A percentile compares a stretch with the other conserved stretches of the same genome.
phyloP scores from a whole-genome alignment of 2,329 filamentous ascomycete species.

The Hymenoscyphus scutula region DNA sequence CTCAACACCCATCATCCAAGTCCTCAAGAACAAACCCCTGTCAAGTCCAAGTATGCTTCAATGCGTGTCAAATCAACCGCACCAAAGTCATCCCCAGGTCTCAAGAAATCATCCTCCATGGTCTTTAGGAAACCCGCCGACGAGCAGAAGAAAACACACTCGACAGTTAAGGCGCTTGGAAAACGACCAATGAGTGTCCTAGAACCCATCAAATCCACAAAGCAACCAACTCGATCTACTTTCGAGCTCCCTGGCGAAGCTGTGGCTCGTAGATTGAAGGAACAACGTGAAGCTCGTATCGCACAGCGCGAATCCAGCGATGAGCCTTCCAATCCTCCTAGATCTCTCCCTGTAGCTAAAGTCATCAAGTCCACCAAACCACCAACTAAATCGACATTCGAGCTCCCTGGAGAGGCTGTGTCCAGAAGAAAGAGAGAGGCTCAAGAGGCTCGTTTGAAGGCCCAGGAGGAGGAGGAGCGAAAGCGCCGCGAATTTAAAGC shows the following conservation, averaged over 20 bases:
- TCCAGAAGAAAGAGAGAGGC: constrained; percentile 49
- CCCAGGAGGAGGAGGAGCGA: constrained; percentile 58
- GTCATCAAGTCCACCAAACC: constrained; percentile 48
- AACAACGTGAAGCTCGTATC: constrained; percentile 56
- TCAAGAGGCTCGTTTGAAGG: constrained; percentile 52
- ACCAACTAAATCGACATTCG: constrained; percentile 56
- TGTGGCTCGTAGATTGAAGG: constrained; percentile 55
- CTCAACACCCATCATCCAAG: background rate
- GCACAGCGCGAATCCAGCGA: constrained; percentile 39
- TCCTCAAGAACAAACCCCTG: constrained; percentile 24
- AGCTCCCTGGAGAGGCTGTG: constrained; percentile 62
- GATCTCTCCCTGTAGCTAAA: constrained; percentile 41
- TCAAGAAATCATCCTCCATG: constrained; percentile 33
- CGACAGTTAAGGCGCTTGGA: constrained; percentile 21
- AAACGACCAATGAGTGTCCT: constrained; percentile 44
- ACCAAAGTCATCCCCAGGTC: constrained; percentile 21
- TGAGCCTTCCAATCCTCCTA: constrained; percentile 39
- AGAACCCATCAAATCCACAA: constrained; percentile 50
- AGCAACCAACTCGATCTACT: constrained; percentile 51
- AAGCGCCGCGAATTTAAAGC: constrained; percentile 64
- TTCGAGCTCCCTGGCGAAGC: constrained; percentile 65
- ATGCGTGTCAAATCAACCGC: constrained; percentile 42
- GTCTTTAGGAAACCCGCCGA: constrained; percentile 25
- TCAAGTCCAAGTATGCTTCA: constrained; percentile 40
- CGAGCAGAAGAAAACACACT: constrained; percentile 36